A percentile compares a stretch with the other conserved stretches of the same genome.
These are phyloP conservation scores for Manihot esculenta DNA, from an alignment of 441 rosid species.

Conservation along the genomic window DNA sequence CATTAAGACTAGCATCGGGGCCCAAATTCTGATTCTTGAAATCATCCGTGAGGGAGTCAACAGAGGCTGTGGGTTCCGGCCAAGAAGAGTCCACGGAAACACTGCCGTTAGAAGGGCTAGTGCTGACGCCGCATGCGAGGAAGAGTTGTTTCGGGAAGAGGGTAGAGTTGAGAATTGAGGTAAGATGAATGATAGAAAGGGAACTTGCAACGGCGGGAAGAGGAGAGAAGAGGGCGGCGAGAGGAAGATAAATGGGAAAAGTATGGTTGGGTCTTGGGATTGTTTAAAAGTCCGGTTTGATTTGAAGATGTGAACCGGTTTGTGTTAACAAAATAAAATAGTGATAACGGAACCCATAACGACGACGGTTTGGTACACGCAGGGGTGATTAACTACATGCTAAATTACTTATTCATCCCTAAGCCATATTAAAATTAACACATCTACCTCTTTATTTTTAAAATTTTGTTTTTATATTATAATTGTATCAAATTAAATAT, in stretches of 20 bases:
- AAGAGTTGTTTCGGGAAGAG: conserved; percentile 4
- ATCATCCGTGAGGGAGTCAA: conserved; percentile 70
- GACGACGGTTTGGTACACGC: neutral
- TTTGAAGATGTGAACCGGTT: neutral
- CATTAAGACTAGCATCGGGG: conserved; percentile 4
- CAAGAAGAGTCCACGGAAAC: conserved; percentile 55
- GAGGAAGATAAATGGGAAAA: conserved; percentile 22
- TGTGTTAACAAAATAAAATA: neutral
- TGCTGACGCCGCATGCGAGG: conserved; percentile 34
- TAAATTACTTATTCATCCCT: too few species aligned
- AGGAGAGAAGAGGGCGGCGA: conserved; percentile 25
- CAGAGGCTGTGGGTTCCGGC: conserved; percentile 39
- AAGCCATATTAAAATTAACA: too few species aligned
- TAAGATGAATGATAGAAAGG: conserved; percentile 27
- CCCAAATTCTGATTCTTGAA: conserved; percentile 63
- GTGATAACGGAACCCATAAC: neutral
- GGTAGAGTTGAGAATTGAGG: conserved; percentile 23
- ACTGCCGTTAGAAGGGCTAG: conserved; percentile 16
- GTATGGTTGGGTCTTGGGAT: conserved; percentile 17
- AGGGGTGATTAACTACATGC: too few species aligned
- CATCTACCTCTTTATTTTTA: too few species aligned
- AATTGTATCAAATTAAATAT: too few species aligned
- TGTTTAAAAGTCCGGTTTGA: neutral
- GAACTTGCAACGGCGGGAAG: conserved; percentile 18
- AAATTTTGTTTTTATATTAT: too few species aligned